Evolutionary conservation across 768 basidiomycete species (phyloP), one percentile per base, ranked within the genome.

Genomic region (Russula ochroleuca): DNA sequence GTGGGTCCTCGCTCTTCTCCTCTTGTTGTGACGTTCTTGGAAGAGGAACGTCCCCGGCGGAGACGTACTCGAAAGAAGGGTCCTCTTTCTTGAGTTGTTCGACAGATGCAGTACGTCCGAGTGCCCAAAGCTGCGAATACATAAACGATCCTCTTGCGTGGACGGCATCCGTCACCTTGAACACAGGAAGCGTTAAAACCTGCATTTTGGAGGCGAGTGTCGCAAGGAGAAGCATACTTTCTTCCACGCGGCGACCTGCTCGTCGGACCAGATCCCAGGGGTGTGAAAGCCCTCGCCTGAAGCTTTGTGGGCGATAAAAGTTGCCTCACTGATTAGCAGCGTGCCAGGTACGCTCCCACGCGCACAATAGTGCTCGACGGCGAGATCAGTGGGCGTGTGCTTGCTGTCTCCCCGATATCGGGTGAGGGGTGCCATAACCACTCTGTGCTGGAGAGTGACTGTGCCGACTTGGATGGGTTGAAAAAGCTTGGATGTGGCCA

Each of bases 221-320:
- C 13, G 15, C 40, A 43, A n/a, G 19, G 6, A 49, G 15, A 5
- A 61, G 15, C 73, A 21, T 43, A 78, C 82, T 73, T 77, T 68
- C 69, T 81, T 83, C 86, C 85, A 88, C 0, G 73, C 80, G 0
- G 62, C 67, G 43, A 85, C 75, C 65, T 86, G 85, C 25, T 78
- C 79, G 5, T 73, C 70, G n/a, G 68, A 77, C 74, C 76, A 83
- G 35, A 84, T 78, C 0, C 83, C 83, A 0, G 84, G 83, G 2
- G 77, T 73, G 64, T 76, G 31, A 4, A 41, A 17, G 11, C 19
- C 8, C 2, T 38, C 72, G 75, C 3, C 84, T 82, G 6, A 81
- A 81, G 84, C 83, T 6, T 78, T 67, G 1, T 72, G 70, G 0
- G 80, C 77, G 51, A 88, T 80, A 58, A 79, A 75, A 1, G 84